Conservation (phyloP, 208 protist species). For the Porcisia hertigi region DNA sequence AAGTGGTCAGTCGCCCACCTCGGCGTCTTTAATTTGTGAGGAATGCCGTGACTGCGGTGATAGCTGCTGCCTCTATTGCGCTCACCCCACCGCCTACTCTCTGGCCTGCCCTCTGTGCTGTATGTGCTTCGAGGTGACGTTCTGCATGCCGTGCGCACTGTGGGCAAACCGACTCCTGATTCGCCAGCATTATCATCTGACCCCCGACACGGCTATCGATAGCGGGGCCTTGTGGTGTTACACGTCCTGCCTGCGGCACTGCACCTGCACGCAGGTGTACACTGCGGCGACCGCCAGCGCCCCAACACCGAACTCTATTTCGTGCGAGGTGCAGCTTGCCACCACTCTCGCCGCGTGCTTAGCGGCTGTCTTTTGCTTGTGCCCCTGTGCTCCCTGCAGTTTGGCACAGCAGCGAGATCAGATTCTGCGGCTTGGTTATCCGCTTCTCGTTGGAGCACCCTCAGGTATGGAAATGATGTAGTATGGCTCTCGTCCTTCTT, state of each 20-base stretch:
- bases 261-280: constrained; percentile 12
- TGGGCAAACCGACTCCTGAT: constrained; percentile 52
- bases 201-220: constrained; percentile 33
- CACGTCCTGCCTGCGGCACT: constrained; percentile 31
- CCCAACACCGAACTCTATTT: constrained; percentile 7
- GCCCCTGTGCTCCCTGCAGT: constrained; percentile 34
- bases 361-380: constrained; percentile 42
- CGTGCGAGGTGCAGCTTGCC: constrained; percentile 35
- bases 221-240: constrained; percentile 33
- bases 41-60: constrained; percentile 35
- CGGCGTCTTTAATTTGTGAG: background rate
- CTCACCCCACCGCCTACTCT: constrained; percentile 36
- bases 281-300: background rate
- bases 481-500: background rate
- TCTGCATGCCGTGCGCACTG: constrained; percentile 48
- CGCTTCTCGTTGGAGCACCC: constrained; percentile 29
- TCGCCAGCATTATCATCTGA: constrained; percentile 51
- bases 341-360: constrained; percentile 29
- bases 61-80: constrained; percentile 34
- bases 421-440: constrained; percentile 39
- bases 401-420: constrained; percentile 57
- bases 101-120: constrained; percentile 36
- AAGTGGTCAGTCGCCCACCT: background rate
- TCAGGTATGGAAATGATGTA: constrained; percentile 32
- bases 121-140: constrained; percentile 46